Conservation (phyloP, 495 filamentous ascomycete genomes). For the Margaritispora aquatica region DNA sequence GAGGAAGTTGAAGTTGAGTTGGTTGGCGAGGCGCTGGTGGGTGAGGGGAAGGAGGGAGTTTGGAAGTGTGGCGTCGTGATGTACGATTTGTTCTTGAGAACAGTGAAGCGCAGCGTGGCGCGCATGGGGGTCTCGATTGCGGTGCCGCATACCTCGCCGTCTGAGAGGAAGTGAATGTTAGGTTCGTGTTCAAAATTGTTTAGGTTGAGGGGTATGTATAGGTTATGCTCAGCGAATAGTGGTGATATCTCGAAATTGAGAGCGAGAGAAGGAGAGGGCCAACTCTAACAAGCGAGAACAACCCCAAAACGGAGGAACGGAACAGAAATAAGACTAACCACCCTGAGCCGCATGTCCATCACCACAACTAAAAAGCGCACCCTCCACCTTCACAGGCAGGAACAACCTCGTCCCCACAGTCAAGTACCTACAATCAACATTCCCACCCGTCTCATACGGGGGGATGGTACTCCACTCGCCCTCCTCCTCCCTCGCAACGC, state of each 20-base stretch:
- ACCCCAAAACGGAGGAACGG: too few species aligned
- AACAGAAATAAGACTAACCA: too few species aligned
- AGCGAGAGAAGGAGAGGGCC: too few species aligned
- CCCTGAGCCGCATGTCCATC: constrained; percentile 50
- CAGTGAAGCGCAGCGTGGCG: constrained; percentile 37
- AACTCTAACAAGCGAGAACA: too few species aligned
- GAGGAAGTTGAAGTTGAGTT: too few species aligned
- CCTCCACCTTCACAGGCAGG: constrained; percentile 40
- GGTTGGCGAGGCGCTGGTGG: too few species aligned
- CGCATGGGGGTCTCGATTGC: constrained; percentile 48
- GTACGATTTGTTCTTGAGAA: constrained; percentile 39
- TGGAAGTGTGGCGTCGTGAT: constrained; percentile 38
- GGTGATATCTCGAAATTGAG: too few species aligned
- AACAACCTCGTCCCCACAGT: constrained; percentile 38
- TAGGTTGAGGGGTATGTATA: too few species aligned
- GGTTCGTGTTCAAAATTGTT: too few species aligned
- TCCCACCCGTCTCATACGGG: constrained; percentile 43
- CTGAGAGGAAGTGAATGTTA: too few species aligned
- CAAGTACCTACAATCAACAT: constrained; percentile 44
- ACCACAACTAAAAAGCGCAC: constrained; percentile 47
- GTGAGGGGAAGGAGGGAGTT: too few species aligned
- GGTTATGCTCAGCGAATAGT: too few species aligned
- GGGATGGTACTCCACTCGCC: constrained; percentile 43
- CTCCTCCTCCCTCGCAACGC: constrained; percentile 37
- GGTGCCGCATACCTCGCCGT: constrained; percentile 47